A percentile compares a stretch with the other conserved stretches of the same genome.
phyloP scores from a whole-genome alignment of 2,329 filamentous ascomycete species.

The Fusarium circinatum region DNA sequence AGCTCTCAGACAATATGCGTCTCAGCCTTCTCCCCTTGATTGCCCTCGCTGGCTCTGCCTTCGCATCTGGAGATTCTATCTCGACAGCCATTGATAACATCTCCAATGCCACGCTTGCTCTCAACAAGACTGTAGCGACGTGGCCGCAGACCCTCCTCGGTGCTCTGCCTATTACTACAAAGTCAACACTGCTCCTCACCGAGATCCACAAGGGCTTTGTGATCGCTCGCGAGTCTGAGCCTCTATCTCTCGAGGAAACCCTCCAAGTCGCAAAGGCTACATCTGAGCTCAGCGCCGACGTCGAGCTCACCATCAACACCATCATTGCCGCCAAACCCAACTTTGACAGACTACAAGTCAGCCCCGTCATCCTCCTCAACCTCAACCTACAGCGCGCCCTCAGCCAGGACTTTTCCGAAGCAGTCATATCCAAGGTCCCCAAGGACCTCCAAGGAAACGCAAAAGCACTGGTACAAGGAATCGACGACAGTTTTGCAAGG shows the following conservation, averaged over 20 bases:
- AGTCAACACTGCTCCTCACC: slow-evolving; percentile 52
- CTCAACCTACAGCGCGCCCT: slow-evolving; percentile 54
- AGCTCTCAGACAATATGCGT: slow-evolving; percentile 36
- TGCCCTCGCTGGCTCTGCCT: slow-evolving; percentile 37
- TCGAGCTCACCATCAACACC: slow-evolving; percentile 52
- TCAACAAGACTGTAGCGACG: slow-evolving; percentile 48
- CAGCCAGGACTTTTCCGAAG: slow-evolving; percentile 51
- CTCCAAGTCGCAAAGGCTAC: slow-evolving; percentile 53
- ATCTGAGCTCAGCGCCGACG: slow-evolving; percentile 48
- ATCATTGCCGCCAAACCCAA: slow-evolving; percentile 54
- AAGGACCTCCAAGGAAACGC: slow-evolving; percentile 47
- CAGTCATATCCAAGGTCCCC: slow-evolving; percentile 55
- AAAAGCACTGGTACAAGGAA: slow-evolving; percentile 49
- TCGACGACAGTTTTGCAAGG: slow-evolving; percentile 52
- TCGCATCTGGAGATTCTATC: slow-evolving; percentile 51
- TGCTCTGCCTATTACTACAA: slow-evolving; percentile 53
- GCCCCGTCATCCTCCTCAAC: slow-evolving; percentile 55
- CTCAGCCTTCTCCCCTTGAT: slow-evolving; percentile 39
- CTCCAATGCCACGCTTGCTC: slow-evolving; percentile 45
- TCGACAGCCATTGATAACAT: slow-evolving; percentile 50
- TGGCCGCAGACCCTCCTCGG: slow-evolving; percentile 54
- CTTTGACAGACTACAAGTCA: slow-evolving; percentile 56
- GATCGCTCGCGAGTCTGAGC: slow-evolving; percentile 50
- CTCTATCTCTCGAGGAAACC: slow-evolving; percentile 52
- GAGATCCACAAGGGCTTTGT: slow-evolving; percentile 53